These are phyloP conservation scores for Lyophyllum decastes DNA, from an alignment of 768 basidiomycete species.

Conservation along the genomic window DNA sequence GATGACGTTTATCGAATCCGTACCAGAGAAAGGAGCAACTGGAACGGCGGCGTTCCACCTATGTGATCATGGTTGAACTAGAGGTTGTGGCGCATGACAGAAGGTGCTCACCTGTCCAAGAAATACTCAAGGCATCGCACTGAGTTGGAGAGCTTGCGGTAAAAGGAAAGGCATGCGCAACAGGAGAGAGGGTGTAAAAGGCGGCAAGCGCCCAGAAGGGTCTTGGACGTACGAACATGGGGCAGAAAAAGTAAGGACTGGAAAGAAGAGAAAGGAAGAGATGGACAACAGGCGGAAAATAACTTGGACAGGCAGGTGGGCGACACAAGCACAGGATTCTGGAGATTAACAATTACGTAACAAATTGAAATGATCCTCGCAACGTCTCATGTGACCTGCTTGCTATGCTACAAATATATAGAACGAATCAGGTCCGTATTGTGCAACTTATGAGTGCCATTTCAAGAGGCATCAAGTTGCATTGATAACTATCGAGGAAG, in stretches of 20 bases:
- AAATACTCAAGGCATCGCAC: slow-evolving; percentile 62
- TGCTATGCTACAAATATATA: no score
- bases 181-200: slow-evolving; percentile 21
- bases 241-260: slow-evolving; percentile 19
- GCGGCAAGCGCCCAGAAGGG: slow-evolving; percentile 22
- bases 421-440: no score
- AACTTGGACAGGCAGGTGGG: background rate
- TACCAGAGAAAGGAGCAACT: slow-evolving; percentile 53
- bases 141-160: slow-evolving; percentile 44
- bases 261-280: slow-evolving; percentile 17
- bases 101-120: slow-evolving; percentile 57
- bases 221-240: slow-evolving; percentile 8
- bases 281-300: slow-evolving; percentile 1
- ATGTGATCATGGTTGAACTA: slow-evolving; percentile 8
- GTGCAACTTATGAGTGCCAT: no score
- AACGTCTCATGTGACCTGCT: background rate
- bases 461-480: no score
- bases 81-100: slow-evolving; percentile 1
- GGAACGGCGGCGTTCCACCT: slow-evolving; percentile 64
- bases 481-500: no score
- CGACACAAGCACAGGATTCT: background rate
- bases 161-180: slow-evolving; percentile 48
- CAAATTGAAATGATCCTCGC: slow-evolving; percentile 10
- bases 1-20: slow-evolving; percentile 15
- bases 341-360: slow-evolving; percentile 16